Evolutionary conservation across 805 yeast species (phyloP).

Genomic region (Hanseniaspora jakobsenii): DNA sequence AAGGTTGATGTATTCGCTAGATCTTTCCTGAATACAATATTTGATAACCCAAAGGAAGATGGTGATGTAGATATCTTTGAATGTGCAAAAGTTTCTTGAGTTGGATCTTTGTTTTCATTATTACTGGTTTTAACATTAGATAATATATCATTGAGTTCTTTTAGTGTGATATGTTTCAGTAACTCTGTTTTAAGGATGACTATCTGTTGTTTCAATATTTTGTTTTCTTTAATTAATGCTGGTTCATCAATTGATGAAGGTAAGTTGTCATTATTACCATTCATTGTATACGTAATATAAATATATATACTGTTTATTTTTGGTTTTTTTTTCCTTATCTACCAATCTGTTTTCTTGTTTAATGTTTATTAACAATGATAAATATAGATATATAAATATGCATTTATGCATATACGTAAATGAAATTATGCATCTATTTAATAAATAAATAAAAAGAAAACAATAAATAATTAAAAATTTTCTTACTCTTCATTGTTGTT

Average conservation of each 20-base stretch:
- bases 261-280: not conserved
- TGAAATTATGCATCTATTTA: no score
- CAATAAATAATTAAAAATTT: no score
- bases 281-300: no score
- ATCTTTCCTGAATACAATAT: not conserved
- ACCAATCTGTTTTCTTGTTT: no score
- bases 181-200: slow-evolving; percentile 5
- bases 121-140: not conserved
- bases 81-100: not conserved
- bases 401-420: no score
- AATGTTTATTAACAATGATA: no score
- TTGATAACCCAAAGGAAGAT: slow-evolving; percentile 6
- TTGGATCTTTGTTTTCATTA: not conserved
- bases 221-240: slow-evolving; percentile 1
- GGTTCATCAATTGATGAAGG: not conserved
- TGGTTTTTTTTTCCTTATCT: no score
- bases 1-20: not conserved
- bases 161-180: slow-evolving; percentile 6
- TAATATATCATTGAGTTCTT: slow-evolving; percentile 1
- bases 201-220: not conserved
- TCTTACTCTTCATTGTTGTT: no score
- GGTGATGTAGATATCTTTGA: slow-evolving; percentile 2
- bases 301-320: no score
- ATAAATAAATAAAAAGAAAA: no score
- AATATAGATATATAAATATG: no score